phyloP scores from a whole-genome alignment of 2,329 filamentous ascomycete genomes.

The Dendryphion nanum region DNA sequence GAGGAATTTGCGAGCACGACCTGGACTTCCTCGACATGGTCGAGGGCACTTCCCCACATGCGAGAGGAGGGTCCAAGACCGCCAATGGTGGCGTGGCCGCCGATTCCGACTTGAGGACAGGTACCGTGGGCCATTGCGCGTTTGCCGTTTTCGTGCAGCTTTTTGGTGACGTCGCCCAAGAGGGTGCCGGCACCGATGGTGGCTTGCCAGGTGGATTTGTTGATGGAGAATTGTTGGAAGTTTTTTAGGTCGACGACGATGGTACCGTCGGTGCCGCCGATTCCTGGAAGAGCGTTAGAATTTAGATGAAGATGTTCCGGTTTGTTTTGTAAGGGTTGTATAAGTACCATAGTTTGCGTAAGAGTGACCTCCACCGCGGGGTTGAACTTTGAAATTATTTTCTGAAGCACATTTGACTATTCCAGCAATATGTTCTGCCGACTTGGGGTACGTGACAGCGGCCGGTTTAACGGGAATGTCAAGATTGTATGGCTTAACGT shows the following conservation, averaged over 20 bases:
- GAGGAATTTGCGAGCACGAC: slow-evolving; percentile 42
- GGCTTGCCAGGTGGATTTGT: slow-evolving; percentile 44
- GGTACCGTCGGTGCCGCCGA: slow-evolving; percentile 48
- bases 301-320: neutral
- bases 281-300: slow-evolving; percentile 24
- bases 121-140: slow-evolving; percentile 51
- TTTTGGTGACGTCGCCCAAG: slow-evolving; percentile 40
- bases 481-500: slow-evolving; percentile 40
- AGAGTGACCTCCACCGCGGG: slow-evolving; percentile 64
- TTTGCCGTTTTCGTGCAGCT: slow-evolving; percentile 33
- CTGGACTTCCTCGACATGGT: slow-evolving; percentile 35
- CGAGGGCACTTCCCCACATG: slow-evolving; percentile 33
- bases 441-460: slow-evolving; percentile 57
- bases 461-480: slow-evolving; percentile 44
- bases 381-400: slow-evolving; percentile 55
- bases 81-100: slow-evolving; percentile 38
- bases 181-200: slow-evolving; percentile 52
- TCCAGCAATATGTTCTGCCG: slow-evolving; percentile 52
- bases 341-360: slow-evolving; percentile 50
- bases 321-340: neutral
- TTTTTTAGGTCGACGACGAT: slow-evolving; percentile 52
- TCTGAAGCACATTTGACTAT: slow-evolving; percentile 59
- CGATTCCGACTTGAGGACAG: slow-evolving; percentile 36
- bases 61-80: slow-evolving; percentile 33
- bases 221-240: slow-evolving; percentile 48